Percentiles rank a stretch among this genome's conserved stretches.
Conservation (phyloP, 1,284 basidiomycete genomes). For the Ganoderma meredithae region DNA sequence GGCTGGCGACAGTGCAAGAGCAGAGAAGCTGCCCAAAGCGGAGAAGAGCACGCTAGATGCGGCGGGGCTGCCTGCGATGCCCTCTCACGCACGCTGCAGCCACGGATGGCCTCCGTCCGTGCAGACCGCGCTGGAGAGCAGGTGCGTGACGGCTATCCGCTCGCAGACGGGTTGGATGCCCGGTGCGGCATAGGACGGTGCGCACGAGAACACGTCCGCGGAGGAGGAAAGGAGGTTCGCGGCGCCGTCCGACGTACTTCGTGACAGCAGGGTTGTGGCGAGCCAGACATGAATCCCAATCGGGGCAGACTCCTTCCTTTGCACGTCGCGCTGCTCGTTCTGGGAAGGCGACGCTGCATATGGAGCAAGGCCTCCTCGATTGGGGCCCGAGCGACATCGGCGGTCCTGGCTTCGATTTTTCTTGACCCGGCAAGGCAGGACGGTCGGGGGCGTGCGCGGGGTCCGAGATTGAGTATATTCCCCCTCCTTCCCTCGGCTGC, state of each 20-base stretch:
- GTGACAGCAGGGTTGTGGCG: conserved; percentile 23
- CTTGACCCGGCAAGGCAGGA: conserved; percentile 7
- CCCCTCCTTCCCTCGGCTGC: conserved; percentile 14
- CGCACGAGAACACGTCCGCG: conserved; percentile 8
- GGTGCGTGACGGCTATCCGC: not conserved
- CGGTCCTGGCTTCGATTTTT: conserved; percentile 27
- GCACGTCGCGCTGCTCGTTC: not conserved
- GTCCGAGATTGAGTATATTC: conserved; percentile 14
- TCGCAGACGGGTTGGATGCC: conserved; percentile 1
- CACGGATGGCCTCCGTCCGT: not conserved
- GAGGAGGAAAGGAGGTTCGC: conserved; percentile 7
- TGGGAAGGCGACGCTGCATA: conserved; percentile 9
- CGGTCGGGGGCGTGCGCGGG: not conserved
- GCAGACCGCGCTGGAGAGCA: conserved; percentile 5
- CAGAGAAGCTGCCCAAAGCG: conserved; percentile 7
- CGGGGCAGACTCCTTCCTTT: conserved; percentile 11
- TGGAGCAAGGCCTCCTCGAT: conserved; percentile 11
- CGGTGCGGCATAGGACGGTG: not conserved
- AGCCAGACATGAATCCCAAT: conserved; percentile 20
- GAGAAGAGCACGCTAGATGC: conserved; percentile 5
- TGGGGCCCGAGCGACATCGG: conserved; percentile 15
- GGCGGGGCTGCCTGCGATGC: not conserved
- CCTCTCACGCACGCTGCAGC: conserved; percentile 1
- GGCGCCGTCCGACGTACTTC: conserved; percentile 10
- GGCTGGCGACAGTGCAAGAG: not conserved